Conservation (phyloP, 768 basidiomycete species). For the Mycena albidolilacea region DNA sequence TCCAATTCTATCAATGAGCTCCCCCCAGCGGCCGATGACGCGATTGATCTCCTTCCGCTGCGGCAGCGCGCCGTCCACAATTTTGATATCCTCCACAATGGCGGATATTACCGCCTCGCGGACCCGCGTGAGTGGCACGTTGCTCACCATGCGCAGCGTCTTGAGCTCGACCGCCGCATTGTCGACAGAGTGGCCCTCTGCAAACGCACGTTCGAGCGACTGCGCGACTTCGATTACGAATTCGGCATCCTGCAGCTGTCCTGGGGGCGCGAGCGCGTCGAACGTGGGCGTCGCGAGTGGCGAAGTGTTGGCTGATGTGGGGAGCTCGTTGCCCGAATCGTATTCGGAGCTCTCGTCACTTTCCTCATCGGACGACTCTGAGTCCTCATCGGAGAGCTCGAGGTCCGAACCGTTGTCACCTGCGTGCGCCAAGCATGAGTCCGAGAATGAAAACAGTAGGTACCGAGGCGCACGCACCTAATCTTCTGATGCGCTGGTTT, state of each 20-base stretch:
- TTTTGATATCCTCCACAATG: constrained; percentile 79
- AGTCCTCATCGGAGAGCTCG: constrained; percentile 71
- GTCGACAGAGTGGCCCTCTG: constrained; percentile 92
- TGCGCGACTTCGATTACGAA: constrained; percentile 85
- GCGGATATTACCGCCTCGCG: constrained; percentile 91
- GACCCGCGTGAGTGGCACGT: constrained; percentile 89
- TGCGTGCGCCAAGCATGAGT: constrained; percentile 49
- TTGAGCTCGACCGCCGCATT: constrained; percentile 96
- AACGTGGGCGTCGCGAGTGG: constrained; percentile 16
- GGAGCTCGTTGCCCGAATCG: constrained; percentile 20
- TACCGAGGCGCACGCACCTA: constrained; percentile 62
- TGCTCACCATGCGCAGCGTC: constrained; percentile 96
- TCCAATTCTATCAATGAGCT: constrained; percentile 84
- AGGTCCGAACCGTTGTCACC: constrained; percentile 78
- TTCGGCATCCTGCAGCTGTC: constrained; percentile 70
- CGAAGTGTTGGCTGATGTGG: neutral
- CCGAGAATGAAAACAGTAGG: constrained; percentile 15
- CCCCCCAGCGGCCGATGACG: constrained; percentile 86
- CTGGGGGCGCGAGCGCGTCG: constrained; percentile 39
- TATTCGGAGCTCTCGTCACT: constrained; percentile 51
- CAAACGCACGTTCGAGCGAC: constrained; percentile 92
- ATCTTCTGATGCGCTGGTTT: constrained; percentile 82
- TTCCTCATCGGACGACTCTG: constrained; percentile 64
- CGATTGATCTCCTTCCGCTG: constrained; percentile 77
- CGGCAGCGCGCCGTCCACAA: constrained; percentile 67